Evolutionary conservation across 352 stramenopile genomes (phyloP), one percentile per base, ranked within the genome.

Genomic region (Pythium utonaiense): DNA sequence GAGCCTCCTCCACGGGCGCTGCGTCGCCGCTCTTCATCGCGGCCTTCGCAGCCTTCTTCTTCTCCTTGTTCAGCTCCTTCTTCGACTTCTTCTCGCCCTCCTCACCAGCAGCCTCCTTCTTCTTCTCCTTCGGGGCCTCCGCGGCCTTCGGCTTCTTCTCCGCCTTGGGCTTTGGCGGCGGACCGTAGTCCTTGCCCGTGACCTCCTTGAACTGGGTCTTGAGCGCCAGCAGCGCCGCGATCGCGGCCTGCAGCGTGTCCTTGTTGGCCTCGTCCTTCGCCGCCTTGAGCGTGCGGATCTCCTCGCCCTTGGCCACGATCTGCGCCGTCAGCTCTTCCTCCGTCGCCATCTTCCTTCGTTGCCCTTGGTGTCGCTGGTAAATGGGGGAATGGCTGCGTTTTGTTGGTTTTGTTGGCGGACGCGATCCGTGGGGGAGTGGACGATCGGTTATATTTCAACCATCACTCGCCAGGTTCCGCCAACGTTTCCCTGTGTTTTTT

Each of bases 21-120:
- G 33, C 59, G 9, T 67, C 75, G 31, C 77, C 77, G 41, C 66
- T 58, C 76, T 93, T 93, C 36, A 86, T 34, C n/a, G 80, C 77
- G 7, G 75, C 67, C 63, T 94, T 94, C 50, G 87, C 74, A 16
- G 79, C 82, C 66, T 94, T 94, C 79, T 94, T 94, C 58, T 76
- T 77, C 71, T 94, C 84, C 71, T 94, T 94, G 73, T 92, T 94
- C 14, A 94, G 73, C 69, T 94, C 80, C 74, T 94, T 94, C 74
- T 94, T 94, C 61, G 77, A 88, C 65, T 90, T 91, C 54, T 90
- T 91, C 34, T 56, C 72, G 6, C 75, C 66, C 24, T 91, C 77
- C 24, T 73, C 73, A 22, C 62, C 33, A 50, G 61, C 33, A 50
- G 61, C 49, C 21, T 70, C 53, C 13, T 25, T 19, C 19, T 25